These are phyloP conservation scores for Chaetothyriales sp. DNA, from an alignment of 2,329 filamentous ascomycete genomes.

Conservation along the genomic window DNA sequence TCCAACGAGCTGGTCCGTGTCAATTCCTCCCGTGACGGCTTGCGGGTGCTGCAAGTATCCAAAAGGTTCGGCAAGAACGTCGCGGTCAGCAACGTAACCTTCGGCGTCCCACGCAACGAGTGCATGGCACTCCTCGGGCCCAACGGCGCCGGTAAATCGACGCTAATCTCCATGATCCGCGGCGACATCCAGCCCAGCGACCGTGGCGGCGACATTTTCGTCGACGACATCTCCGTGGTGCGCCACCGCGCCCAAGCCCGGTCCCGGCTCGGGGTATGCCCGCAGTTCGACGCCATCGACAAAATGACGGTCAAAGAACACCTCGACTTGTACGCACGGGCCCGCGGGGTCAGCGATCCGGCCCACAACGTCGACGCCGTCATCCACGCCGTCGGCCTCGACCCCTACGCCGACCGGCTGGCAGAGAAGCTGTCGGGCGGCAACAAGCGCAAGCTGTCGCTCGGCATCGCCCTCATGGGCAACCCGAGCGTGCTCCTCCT, in stretches of 20 bases:
- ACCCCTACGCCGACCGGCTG: constrained; percentile 57
- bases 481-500: constrained; percentile 78
- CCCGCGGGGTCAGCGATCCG: constrained; percentile 63
- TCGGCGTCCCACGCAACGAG: constrained; percentile 64
- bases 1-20: constrained; percentile 51
- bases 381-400: constrained; percentile 65
- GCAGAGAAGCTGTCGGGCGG: constrained; percentile 71
- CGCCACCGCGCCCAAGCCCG: constrained; percentile 58
- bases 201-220: constrained; percentile 63
- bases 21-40: constrained; percentile 48
- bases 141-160: constrained; percentile 84
- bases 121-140: constrained; percentile 82
- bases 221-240: constrained; percentile 66
- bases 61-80: constrained; percentile 65
- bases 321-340: constrained; percentile 71
- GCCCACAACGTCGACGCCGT: constrained; percentile 66
- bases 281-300: constrained; percentile 78
- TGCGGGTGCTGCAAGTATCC: constrained; percentile 66
- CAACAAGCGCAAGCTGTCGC: constrained; percentile 81
- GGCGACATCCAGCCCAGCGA: constrained; percentile 67
- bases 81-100: constrained; percentile 79
- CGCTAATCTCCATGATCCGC: constrained; percentile 75
- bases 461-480: constrained; percentile 84
- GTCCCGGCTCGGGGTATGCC: constrained; percentile 74
- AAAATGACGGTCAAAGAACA: constrained; percentile 82